Base-by-base conservation (phyloP, 1,284 basidiomycete species). In the Melampsora americana region DNA sequence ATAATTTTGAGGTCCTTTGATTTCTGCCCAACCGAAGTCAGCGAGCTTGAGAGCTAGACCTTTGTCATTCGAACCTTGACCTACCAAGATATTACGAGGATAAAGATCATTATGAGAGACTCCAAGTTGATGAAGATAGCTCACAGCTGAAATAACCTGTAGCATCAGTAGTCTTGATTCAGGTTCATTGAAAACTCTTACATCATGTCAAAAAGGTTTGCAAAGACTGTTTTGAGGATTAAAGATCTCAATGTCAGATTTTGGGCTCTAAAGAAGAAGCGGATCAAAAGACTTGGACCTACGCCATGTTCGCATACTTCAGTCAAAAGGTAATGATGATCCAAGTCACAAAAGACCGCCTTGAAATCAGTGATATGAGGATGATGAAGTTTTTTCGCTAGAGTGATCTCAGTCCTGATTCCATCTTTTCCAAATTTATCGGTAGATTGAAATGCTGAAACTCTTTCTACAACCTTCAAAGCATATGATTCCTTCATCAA, bases 361-460 rank as follows among this genome's bases (percentile, higher is more conserved):
- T 62, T 62, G 60, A 62, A 39, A 1, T 62, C 60, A 7, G 39
- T 30, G 39, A 62, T 28, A 28, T 62, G 60, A n/a, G 60, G 60
- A 28, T 62, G 60, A 14, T 16, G 42, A 3, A 44, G 42, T 44
- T 14, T 44, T 44, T 44, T 44, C 16, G 42, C 42, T 14, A 16
- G 16, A 44, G 42, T 44, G 42, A 44, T 44, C 16, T 44, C 42
- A 44, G 42, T 44, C 3, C 42, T 11, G 16, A 44, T 44, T 44
- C 42, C 42, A 44, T 44, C 42, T 44, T 44, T 44, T 44, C 42
- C 42, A 16, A 44, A 44, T 44, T 44, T 44, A 44, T 44, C 42
- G 16, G 42, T 44, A 16, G 42, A 44, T 4, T 44, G 42, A 16
- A 44, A 44, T 44, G 42, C 42, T 44, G 42, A 44, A 44, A 12